These are phyloP conservation scores for Myxozyma monticola DNA, from an alignment of 805 yeast genomes.

Conservation along the genomic window DNA sequence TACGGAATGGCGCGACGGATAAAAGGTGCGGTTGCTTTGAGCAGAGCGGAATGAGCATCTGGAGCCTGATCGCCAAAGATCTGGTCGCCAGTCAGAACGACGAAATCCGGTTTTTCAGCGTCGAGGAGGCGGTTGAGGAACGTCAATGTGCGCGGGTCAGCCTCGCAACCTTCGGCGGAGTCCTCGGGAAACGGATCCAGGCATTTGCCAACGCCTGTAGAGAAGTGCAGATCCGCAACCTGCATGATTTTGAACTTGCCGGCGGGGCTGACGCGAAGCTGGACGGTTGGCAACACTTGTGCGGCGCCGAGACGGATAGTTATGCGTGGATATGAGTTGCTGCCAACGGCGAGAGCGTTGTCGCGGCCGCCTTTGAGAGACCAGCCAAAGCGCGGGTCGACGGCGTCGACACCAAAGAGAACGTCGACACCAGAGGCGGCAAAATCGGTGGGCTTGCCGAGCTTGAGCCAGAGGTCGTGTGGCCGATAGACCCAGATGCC, in stretches of 20 bases:
- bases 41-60: conserved; percentile 79
- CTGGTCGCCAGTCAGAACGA: conserved; percentile 89
- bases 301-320: conserved; percentile 32
- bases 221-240: conserved; percentile 75
- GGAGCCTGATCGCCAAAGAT: conserved; percentile 76
- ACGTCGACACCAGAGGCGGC: conserved; percentile 63
- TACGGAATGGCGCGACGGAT: conserved; percentile 71
- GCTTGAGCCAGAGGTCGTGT: conserved; percentile 61
- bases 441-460: conserved; percentile 43
- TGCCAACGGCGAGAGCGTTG: conserved; percentile 31
- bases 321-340: conserved; percentile 35
- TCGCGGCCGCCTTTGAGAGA: conserved; percentile 36
- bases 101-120: conserved; percentile 77
- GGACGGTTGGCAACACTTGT: conserved; percentile 31
- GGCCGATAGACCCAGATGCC: conserved; percentile 30
- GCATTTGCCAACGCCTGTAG: conserved; percentile 82
- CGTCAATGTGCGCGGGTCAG: conserved; percentile 68
- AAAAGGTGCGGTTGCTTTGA: conserved; percentile 73
- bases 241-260: conserved; percentile 77
- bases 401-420: conserved; percentile 69
- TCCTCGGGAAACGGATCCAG: conserved; percentile 50
- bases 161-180: conserved; percentile 56
- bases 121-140: conserved; percentile 68
- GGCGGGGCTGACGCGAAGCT: conserved; percentile 43
- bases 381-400: conserved; percentile 81